Evolutionary conservation across 768 basidiomycete species (phyloP).

Genomic region (Mycena venus): DNA sequence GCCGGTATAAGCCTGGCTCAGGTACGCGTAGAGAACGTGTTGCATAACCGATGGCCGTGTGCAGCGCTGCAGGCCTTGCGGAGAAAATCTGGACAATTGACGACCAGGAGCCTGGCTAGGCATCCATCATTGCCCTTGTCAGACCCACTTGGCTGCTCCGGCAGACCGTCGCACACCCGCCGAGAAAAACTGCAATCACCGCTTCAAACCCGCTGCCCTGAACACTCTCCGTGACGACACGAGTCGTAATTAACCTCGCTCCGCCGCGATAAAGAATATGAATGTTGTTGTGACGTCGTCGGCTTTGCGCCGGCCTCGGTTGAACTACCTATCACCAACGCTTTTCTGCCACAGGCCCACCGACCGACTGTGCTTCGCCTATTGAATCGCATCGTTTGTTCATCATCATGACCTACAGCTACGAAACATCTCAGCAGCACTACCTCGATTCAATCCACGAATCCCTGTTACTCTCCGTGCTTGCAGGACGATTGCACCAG

Average conservation of each 20-base stretch:
- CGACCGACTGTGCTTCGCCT: too few relatives aligned
- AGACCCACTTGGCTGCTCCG: too few relatives aligned
- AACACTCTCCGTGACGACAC: slow-evolving; percentile 21
- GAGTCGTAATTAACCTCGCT: not conserved
- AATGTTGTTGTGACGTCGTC: not conserved
- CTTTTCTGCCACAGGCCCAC: too few relatives aligned
- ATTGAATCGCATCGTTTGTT: slow-evolving; percentile 1
- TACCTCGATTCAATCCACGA: not conserved
- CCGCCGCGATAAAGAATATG: not conserved
- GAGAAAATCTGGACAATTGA: not conserved
- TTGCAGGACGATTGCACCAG: not conserved
- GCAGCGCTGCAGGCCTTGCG: not conserved
- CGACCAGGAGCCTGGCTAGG: too few relatives aligned
- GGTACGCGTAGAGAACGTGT: not conserved
- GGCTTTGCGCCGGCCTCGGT: not conserved
- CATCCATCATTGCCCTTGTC: not conserved
- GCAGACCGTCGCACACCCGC: not conserved
- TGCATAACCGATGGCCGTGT: not conserved
- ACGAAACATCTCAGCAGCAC: not conserved
- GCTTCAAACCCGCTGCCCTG: too few relatives aligned
- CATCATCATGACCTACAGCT: not conserved
- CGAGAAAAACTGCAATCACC: not conserved
- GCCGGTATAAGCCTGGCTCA: too few relatives aligned
- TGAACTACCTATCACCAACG: too few relatives aligned
- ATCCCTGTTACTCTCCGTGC: not conserved